These are phyloP conservation scores for Xerocomellus dryophilus DNA, from an alignment of 768 basidiomycete genomes.

Conservation along the genomic window DNA sequence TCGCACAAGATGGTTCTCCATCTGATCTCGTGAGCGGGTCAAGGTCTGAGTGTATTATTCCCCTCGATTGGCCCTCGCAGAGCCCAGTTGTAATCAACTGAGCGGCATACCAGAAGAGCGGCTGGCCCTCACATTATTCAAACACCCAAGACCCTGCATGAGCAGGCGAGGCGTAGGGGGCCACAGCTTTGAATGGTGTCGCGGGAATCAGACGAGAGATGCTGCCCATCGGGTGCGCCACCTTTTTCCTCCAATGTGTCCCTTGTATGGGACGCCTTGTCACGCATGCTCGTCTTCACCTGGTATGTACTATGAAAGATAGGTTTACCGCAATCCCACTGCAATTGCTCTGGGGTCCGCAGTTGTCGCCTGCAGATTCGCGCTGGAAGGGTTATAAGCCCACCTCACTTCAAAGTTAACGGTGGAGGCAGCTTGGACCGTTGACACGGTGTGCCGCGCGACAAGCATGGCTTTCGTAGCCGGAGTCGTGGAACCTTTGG, in stretches of 20 bases:
- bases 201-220: conserved; percentile 45
- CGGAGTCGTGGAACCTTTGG: not conserved
- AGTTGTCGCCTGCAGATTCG: not conserved
- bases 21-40: conserved; percentile 60
- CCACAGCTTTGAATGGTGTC: conserved; percentile 46
- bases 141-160: conserved; percentile 43
- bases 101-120: conserved; percentile 67
- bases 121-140: conserved; percentile 26
- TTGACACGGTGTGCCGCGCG: not conserved
- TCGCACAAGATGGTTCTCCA: conserved; percentile 41
- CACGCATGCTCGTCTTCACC: not conserved
- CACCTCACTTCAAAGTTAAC: not conserved
- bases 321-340: too few species aligned
- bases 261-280: conserved; percentile 6
- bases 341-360: not conserved
- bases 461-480: not conserved
- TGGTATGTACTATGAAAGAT: not conserved
- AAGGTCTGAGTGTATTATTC: conserved; percentile 74
- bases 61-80: conserved; percentile 60
- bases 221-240: not conserved
- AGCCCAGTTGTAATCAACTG: conserved; percentile 51
- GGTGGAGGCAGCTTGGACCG: not conserved
- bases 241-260: conserved; percentile 15
- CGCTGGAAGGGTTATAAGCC: not conserved
- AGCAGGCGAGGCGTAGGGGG: conserved; percentile 11